Base-by-base conservation (phyloP, 768 basidiomycete species). In the Gautieria morchelliformis region DNA sequence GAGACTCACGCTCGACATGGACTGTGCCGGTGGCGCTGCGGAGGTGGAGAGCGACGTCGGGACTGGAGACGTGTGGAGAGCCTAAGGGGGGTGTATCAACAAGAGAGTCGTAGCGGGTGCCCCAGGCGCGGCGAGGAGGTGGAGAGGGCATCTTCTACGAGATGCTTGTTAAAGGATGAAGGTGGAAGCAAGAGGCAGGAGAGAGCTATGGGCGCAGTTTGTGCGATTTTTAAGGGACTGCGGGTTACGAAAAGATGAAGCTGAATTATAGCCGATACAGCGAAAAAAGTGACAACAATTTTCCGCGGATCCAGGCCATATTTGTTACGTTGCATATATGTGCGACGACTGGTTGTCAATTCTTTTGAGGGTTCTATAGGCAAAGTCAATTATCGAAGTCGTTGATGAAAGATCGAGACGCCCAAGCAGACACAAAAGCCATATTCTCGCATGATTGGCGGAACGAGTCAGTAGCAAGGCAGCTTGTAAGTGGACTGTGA, bases 61-160 rank as follows among this genome's bases (percentile, higher is more conserved):
- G 60, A 62, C 61, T 53, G 52, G 64, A 69, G 61, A 55, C 71
- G 5, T 66, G 66, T 42, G 71, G 74, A 54, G 78, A 19, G 24
- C 32, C 71, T 52, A 74, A 65, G 22, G 79, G 71, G 51, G 78
- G 73, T 37, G 79, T 75, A 47, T 78, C 72, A 27, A 75, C 74
- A 52, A 87, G 75, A 47, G 81, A 77, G 67, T 86, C 84, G 59
- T 83, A 87, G 65, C 85, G 84, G 62, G 83, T 84, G 42, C 85
- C 85, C 86, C 86, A 87, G 58, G 80, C 67, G 56, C 82, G 75
- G 56, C 71, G 66, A 62, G 67, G 66, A 54, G 65, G 64, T 60
- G 65, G 62, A 64, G 76, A 78, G 58, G 68, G 73, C 55, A 77
- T 73, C 79, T 79, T 82, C 54, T 27, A 53, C 30, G 51, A 35